Evolutionary conservation across 345 rosid genomes (phyloP).

Genomic region (Kernera saxatilis): DNA sequence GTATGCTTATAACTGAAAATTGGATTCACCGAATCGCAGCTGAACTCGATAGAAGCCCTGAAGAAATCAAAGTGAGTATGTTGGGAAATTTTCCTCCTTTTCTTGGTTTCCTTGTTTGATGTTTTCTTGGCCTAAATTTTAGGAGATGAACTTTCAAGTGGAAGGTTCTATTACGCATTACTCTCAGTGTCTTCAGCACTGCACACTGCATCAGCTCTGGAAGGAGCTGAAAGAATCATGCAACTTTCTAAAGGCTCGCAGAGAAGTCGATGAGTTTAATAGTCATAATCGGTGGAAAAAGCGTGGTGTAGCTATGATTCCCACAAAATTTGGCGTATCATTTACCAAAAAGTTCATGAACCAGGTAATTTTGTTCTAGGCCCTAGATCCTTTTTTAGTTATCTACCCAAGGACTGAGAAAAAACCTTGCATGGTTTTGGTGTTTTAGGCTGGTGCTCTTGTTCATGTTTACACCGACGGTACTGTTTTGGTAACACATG

Average conservation of each 20-base stretch:
- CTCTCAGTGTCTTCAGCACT: constrained; percentile 64
- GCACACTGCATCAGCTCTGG: constrained; percentile 73
- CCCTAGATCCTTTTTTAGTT: background rate
- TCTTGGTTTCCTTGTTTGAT: background rate
- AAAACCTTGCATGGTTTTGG: too few relatives aligned
- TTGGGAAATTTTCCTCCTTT: background rate
- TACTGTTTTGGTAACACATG: constrained; percentile 93
- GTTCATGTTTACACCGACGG: constrained; percentile 95
- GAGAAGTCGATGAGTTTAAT: constrained; percentile 61
- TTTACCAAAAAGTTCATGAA: constrained; percentile 75
- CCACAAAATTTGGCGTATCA: constrained; percentile 91
- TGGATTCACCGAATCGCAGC: constrained; percentile 85
- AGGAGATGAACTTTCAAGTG: constrained; percentile 94
- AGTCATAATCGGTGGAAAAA: constrained; percentile 83
- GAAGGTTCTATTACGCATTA: constrained; percentile 84
- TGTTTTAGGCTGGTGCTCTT: constrained; percentile 83
- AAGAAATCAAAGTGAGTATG: constrained; percentile 64
- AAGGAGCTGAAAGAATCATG: constrained; percentile 64
- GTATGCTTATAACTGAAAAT: constrained; percentile 86
- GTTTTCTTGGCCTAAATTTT: constrained; percentile 19
- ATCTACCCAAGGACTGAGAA: too few relatives aligned
- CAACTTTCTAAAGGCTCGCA: constrained; percentile 52
- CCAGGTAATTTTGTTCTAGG: constrained; percentile 48
- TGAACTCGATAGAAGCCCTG: constrained; percentile 69
- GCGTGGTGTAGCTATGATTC: constrained; percentile 90